Percentiles rank a stretch among this genome's conserved stretches.
phyloP scores from a whole-genome alignment of 2,329 filamentous ascomycete species.

The Bipolaris zeicola region DNA sequence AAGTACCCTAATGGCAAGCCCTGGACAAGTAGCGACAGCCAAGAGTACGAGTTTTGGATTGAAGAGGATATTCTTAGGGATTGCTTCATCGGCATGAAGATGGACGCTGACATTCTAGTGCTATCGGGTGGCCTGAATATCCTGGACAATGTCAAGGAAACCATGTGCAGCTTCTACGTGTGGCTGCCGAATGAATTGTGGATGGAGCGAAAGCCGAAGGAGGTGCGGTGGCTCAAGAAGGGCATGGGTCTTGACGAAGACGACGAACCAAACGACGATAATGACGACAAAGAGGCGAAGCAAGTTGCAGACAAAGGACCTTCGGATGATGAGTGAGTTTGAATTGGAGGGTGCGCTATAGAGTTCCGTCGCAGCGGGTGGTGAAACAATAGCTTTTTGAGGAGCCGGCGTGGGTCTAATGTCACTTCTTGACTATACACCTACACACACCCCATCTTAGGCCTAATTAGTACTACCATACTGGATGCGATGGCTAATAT shows the following conservation, averaged over 20 bases:
- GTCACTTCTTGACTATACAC: neutral
- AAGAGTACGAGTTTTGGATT: slow-evolving; percentile 64
- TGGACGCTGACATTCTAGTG: slow-evolving; percentile 43
- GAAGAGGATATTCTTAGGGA: slow-evolving; percentile 65
- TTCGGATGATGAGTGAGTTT: slow-evolving; percentile 19
- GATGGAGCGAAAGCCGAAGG: slow-evolving; percentile 38
- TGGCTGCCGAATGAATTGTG: slow-evolving; percentile 53
- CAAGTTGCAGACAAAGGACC: slow-evolving; percentile 14
- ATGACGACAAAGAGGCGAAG: slow-evolving; percentile 10
- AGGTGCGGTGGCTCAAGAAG: slow-evolving; percentile 33
- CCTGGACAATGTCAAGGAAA: slow-evolving; percentile 48
- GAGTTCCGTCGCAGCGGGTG: neutral
- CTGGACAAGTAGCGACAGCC: slow-evolving; percentile 39
- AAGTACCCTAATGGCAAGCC: slow-evolving; percentile 34
- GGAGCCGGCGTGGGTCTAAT: neutral
- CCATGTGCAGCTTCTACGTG: slow-evolving; percentile 52
- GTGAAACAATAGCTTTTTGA: neutral
- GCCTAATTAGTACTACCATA: too few species aligned
- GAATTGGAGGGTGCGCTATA: neutral
- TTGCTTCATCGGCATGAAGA: slow-evolving; percentile 64
- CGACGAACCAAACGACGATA: slow-evolving; percentile 14
- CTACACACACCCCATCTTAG: too few species aligned
- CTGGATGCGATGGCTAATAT: neutral
- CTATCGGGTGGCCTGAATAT: slow-evolving; percentile 35
- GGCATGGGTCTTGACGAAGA: slow-evolving; percentile 25